Percentiles rank a stretch among this genome's conserved stretches.
Conservation (phyloP, 1,284 basidiomycete species). For the Marasmius tenuissimus region DNA sequence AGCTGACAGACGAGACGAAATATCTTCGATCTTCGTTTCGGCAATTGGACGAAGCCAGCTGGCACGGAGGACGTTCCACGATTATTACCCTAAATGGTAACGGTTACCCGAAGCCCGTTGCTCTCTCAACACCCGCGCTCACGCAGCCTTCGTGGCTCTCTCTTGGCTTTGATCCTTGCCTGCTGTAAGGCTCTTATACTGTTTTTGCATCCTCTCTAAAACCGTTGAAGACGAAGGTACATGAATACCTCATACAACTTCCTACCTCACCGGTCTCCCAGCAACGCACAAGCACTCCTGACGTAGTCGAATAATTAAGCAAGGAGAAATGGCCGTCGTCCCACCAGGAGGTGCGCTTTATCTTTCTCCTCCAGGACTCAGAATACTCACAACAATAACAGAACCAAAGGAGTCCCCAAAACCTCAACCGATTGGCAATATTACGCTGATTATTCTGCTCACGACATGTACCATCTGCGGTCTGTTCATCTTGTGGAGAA, state of each 20-base stretch:
- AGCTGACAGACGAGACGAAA: too few relatives aligned
- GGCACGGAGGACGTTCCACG: too few relatives aligned
- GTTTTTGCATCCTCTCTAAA: too few relatives aligned
- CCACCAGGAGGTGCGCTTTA: not conserved
- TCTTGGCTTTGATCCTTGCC: too few relatives aligned
- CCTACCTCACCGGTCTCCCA: not conserved
- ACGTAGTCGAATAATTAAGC: not conserved
- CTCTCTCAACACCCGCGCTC: too few relatives aligned
- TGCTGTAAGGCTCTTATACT: too few relatives aligned
- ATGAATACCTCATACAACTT: not conserved
- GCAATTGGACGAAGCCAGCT: too few relatives aligned
- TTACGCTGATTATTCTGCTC: slow-evolving; percentile 54
- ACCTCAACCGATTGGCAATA: slow-evolving; percentile 63
- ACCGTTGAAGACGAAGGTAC: too few relatives aligned
- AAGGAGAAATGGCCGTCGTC: not conserved
- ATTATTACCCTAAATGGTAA: too few relatives aligned
- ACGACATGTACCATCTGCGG: slow-evolving; percentile 60
- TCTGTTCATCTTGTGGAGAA: slow-evolving; percentile 66
- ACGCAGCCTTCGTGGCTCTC: too few relatives aligned
- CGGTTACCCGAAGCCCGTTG: too few relatives aligned
- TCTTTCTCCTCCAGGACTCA: not conserved
- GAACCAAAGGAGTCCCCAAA: slow-evolving; percentile 62
- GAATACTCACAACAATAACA: slow-evolving; percentile 22
- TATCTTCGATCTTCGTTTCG: too few relatives aligned
- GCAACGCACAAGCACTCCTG: not conserved